phyloP scores from a whole-genome alignment of 2,329 filamentous ascomycete species.

The Penicillium sp. region DNA sequence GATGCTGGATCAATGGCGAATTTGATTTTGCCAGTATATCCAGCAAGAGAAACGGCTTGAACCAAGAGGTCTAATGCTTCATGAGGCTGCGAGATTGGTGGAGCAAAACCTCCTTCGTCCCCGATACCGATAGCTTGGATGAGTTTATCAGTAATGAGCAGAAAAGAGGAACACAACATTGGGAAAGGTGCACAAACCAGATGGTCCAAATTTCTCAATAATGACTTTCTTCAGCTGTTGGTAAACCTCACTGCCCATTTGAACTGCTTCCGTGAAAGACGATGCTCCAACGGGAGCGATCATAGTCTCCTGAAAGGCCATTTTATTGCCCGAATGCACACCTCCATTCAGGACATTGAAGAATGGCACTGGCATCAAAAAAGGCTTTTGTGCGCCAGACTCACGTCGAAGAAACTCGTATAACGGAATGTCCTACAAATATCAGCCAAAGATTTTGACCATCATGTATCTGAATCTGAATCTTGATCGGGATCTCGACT shows the following conservation, averaged over 20 bases:
- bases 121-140: neutral
- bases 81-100: neutral
- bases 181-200: neutral
- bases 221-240: neutral
- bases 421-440: neutral
- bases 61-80: neutral
- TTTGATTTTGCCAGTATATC: neutral
- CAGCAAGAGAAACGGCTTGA: neutral
- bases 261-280: neutral
- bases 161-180: neutral
- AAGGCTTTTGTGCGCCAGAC: neutral
- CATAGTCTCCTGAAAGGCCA: slow-evolving; percentile 23
- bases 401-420: neutral
- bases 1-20: neutral
- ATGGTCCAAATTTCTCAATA: neutral
- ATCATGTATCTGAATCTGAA: neutral
- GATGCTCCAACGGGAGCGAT: neutral
- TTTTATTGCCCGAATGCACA: slow-evolving; percentile 37
- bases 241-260: neutral
- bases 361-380: slow-evolving; percentile 58
- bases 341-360: slow-evolving; percentile 61
- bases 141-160: too few species aligned
- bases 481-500: too few species aligned
- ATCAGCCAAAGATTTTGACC: neutral
- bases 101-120: neutral